A percentile compares a stretch with the other conserved stretches of the same genome.
Evolutionary conservation across 2,329 filamentous ascomycete genomes (phyloP).

Genomic region (Colletotrichum sp.): DNA sequence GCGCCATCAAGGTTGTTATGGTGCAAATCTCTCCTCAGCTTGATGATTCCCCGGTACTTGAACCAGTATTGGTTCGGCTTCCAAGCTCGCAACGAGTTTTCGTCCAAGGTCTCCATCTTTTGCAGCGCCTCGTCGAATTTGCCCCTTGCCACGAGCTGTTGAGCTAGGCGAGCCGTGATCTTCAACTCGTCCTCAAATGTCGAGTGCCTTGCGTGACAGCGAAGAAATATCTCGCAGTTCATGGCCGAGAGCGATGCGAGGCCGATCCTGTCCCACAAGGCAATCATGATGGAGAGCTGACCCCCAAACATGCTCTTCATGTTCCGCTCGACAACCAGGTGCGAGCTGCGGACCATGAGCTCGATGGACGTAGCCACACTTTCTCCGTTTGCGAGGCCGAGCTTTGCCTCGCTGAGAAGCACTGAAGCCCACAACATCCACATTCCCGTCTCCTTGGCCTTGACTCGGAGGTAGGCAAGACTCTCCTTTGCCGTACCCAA

Average conservation of each 20-base stretch:
- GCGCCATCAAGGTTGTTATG: conserved; percentile 57
- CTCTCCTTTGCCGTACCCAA: conserved; percentile 81
- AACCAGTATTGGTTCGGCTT: conserved; percentile 79
- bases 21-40: conserved; percentile 67
- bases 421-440: conserved; percentile 85
- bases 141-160: conserved; percentile 64
- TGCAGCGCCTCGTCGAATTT: conserved; percentile 70
- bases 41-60: conserved; percentile 70
- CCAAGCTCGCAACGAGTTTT: conserved; percentile 70
- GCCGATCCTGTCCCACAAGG: conserved; percentile 80
- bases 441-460: conserved; percentile 86
- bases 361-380: conserved; percentile 71
- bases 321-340: conserved; percentile 79
- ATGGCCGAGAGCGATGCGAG: conserved; percentile 58
- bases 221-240: conserved; percentile 75
- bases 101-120: conserved; percentile 51
- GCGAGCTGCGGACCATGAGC: conserved; percentile 80
- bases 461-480: conserved; percentile 81
- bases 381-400: conserved; percentile 75
- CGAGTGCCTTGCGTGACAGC: conserved; percentile 66
- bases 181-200: conserved; percentile 80
- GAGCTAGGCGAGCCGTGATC: conserved; percentile 72
- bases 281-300: conserved; percentile 74
- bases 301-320: conserved; percentile 75
- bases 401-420: conserved; percentile 83